A percentile compares a stretch with the other conserved stretches of the same genome.
Conservation (phyloP, 2,329 filamentous ascomycete genomes). For the Seiridium cupressi region DNA sequence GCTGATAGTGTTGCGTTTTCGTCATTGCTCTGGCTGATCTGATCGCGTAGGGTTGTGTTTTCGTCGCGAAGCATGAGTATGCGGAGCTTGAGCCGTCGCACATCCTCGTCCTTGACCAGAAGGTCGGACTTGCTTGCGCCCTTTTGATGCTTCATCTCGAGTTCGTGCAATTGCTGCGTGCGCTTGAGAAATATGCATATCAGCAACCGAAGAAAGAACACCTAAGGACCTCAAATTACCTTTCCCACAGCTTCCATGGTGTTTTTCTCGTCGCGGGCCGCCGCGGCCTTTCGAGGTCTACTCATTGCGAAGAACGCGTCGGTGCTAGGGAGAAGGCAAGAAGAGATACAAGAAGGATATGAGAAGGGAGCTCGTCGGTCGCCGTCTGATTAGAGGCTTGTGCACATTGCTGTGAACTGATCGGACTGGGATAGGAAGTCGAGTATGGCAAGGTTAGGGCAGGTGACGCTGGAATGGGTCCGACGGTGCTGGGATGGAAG, state of each 20-base stretch:
- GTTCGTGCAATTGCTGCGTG: conserved; percentile 44
- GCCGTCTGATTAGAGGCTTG: no score
- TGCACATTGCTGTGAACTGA: no score
- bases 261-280: conserved; percentile 25
- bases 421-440: neutral
- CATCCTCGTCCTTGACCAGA: conserved; percentile 72
- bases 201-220: neutral
- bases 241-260: conserved; percentile 33
- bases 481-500: conserved; percentile 4
- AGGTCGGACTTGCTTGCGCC: conserved; percentile 63
- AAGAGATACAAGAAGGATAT: neutral
- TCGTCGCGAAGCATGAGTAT: conserved; percentile 73
- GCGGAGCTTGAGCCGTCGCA: conserved; percentile 67
- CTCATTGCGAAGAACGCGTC: conserved; percentile 15
- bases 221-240: conserved; percentile 23
- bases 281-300: conserved; percentile 23
- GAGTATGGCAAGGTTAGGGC: neutral
- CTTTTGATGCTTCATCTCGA: conserved; percentile 71
- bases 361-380: neutral
- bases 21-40: conserved; percentile 44
- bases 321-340: neutral
- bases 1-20: conserved; percentile 30
- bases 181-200: conserved; percentile 32
- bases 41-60: conserved; percentile 64
- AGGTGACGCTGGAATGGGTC: neutral